Evolutionary conservation across 495 filamentous ascomycete species (phyloP), one percentile per base, ranked within the genome.

Genomic region (Cercophora scortea): DNA sequence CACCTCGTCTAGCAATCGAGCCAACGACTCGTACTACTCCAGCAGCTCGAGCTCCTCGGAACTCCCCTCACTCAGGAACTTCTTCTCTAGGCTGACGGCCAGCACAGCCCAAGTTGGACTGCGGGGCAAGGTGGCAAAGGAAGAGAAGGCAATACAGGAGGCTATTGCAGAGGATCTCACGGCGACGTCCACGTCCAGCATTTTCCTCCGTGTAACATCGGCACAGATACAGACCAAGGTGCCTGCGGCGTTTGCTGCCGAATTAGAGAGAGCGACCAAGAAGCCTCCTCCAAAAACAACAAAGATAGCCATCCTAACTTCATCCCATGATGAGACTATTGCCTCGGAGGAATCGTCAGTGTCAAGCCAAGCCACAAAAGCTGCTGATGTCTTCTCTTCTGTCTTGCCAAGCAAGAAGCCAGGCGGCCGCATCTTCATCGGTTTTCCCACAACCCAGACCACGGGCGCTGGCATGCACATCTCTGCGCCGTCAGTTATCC

Each of bases 401-500:
- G 89, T 97, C n/a, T 69, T 96, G 2, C 94, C 94, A 17, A 87
- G 81, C 35, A 93, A 90, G 62, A 80, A 79, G 56, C 73, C 73
- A 1, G 81, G 84, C 42, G 94, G 94, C 19, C 81, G 86, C 47
- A 84, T 99, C 34, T 99, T 96, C 63, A 99, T 99, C 60, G 94
- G 94, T 1, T 97, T 97, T 65, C 92, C 93, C 19, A 99, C 94
- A 4, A 87, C 88, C 44, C 94, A 99, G 69, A 99, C 94, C 1
- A 99, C 94, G 3, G 90, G 90, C 25, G 83, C 91, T 11, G 87
- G 90, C 34, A 88, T 90, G 59, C 94, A 99, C 69, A 86, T 99
- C n/a, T 96, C 90, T n/a, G 94, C 94, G 1, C 91, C 91, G 7
- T 96, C 92, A 13, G 85, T 97, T 39, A 97, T 99, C 55, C 94